Percentiles rank a stretch among this genome's conserved stretches.
Conservation (phyloP, 192 early-diverging fungal species). For the Coemansia erecta region DNA sequence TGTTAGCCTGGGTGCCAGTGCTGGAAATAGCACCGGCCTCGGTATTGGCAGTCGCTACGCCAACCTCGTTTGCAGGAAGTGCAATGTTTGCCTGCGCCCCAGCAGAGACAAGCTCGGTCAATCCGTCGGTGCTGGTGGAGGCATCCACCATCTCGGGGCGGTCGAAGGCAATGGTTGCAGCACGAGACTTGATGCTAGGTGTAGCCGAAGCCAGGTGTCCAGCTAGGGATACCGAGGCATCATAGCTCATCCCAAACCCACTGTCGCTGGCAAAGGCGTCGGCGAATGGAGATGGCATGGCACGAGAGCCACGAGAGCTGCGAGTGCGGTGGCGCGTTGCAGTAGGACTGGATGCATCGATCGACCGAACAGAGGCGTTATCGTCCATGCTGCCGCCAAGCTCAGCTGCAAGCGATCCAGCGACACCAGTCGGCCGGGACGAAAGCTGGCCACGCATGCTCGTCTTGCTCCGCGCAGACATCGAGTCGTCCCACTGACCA, state of each 20-base stretch:
- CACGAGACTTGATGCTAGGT: constrained; percentile 9
- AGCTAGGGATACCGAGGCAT: constrained; percentile 33
- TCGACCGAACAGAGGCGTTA: constrained; percentile 16
- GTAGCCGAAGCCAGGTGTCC: constrained; percentile 39
- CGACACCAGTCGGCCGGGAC: not conserved
- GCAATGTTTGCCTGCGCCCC: constrained; percentile 10
- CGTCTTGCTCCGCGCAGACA: constrained; percentile 25
- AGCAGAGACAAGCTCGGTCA: constrained; percentile 6
- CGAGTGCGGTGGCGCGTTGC: constrained; percentile 5
- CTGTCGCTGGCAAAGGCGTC: constrained; percentile 10
- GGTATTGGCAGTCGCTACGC: constrained; percentile 16
- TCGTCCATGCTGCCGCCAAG: constrained; percentile 17
- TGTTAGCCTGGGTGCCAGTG: constrained; percentile 7
- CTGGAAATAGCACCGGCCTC: constrained; percentile 6
- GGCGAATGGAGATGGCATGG: constrained; percentile 25
- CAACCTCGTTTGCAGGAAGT: constrained; percentile 11
- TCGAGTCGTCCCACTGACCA: constrained; percentile 36
- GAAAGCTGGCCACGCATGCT: constrained; percentile 18
- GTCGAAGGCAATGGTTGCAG: constrained; percentile 6
- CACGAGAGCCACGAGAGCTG: constrained; percentile 30
- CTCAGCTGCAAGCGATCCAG: constrained; percentile 29
- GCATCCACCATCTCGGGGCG: constrained; percentile 38
- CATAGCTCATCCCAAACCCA: constrained; percentile 43
- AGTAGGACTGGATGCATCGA: constrained; percentile 8
- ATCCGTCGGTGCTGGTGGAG: constrained; percentile 22